Evolutionary conservation across 140 eudicot genomes (phyloP).

Genomic region (Oenanthe javanica): DNA sequence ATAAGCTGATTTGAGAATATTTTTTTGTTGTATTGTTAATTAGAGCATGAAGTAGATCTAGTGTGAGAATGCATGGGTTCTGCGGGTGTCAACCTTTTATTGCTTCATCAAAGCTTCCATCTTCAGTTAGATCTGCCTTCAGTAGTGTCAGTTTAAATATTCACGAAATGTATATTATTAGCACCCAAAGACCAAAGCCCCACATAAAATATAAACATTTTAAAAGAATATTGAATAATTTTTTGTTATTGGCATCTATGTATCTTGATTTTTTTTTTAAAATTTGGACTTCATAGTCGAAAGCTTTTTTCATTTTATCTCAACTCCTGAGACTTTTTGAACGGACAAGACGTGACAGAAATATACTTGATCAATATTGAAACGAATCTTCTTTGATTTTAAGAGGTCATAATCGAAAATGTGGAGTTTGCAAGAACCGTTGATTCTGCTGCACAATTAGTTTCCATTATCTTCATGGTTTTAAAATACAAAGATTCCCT

Average conservation of each 20-base stretch:
- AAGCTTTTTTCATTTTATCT: too few species aligned
- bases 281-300: too few species aligned
- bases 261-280: too few species aligned
- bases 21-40: background rate
- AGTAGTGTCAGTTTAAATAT: constrained; percentile 60
- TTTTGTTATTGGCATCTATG: too few species aligned
- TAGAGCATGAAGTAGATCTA: background rate
- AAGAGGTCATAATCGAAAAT: background rate
- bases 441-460: background rate
- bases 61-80: background rate
- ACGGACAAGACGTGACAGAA: background rate
- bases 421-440: background rate
- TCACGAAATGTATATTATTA: too few species aligned
- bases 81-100: constrained; percentile 45
- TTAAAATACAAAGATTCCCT: too few species aligned
- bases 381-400: background rate
- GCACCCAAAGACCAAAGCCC: too few species aligned
- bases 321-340: background rate
- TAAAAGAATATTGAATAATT: too few species aligned
- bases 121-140: constrained; percentile 55
- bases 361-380: background rate
- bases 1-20: background rate
- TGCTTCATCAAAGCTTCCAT: constrained; percentile 93
- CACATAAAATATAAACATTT: too few species aligned
- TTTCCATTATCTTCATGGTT: background rate